Percentiles rank a stretch among this genome's conserved stretches.
These are phyloP conservation scores for Gaultheria prostrata DNA, from an alignment of 148 eudicot species.

Conservation along the genomic window DNA sequence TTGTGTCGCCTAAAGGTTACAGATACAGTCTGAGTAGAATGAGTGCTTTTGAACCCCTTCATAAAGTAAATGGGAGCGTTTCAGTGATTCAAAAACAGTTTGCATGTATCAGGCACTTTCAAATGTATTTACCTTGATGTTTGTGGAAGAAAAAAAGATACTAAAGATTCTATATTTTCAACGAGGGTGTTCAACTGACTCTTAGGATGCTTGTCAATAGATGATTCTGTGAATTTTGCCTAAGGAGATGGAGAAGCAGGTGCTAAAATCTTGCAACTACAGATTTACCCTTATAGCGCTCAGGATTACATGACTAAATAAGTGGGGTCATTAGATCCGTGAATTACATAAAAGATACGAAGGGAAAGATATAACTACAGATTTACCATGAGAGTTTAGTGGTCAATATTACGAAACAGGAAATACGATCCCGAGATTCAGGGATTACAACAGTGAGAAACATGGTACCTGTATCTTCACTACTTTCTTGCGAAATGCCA, in stretches of 20 bases:
- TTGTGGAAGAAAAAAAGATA: background rate
- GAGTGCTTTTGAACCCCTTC: constrained; percentile 1
- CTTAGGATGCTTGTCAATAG: background rate
- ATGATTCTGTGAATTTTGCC: background rate
- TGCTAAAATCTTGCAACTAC: background rate
- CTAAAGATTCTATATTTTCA: background rate
- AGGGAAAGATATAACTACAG: background rate
- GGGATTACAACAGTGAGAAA: background rate
- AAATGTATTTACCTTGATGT: background rate
- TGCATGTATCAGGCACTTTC: background rate
- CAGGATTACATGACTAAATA: background rate
- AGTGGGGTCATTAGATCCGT: background rate
- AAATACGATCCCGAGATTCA: background rate
- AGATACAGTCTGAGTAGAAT: background rate
- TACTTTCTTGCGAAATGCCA: constrained; percentile 78
- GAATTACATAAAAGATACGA: background rate
- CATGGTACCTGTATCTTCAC: constrained; percentile 88
- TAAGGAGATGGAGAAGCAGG: background rate
- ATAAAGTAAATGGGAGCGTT: background rate
- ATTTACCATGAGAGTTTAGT: background rate
- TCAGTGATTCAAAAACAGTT: background rate
- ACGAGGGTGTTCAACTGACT: background rate
- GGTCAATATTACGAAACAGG: background rate
- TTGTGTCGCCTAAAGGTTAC: background rate
- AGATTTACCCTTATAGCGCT: no score